These are phyloP conservation scores for Trichoderma sp. DNA, from an alignment of 2,329 filamentous ascomycete species.

Conservation along the genomic window DNA sequence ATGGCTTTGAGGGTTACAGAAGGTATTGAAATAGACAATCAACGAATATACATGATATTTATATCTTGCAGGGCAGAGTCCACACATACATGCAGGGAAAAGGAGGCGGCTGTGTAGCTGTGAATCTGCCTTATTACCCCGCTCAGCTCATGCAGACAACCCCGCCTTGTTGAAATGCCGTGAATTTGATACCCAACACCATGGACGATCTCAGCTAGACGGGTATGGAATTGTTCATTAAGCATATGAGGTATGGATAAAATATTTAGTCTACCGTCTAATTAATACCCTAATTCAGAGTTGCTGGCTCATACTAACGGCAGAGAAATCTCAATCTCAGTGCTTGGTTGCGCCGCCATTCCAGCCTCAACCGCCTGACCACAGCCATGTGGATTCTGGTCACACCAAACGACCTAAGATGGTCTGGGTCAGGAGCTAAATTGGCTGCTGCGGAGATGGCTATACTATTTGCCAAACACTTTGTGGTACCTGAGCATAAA, in stretches of 20 bases:
- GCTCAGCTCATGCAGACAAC: not conserved
- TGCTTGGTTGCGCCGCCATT: not conserved
- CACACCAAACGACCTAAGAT: not conserved
- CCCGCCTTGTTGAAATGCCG: not conserved
- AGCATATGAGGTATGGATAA: not conserved
- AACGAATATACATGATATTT: not conserved
- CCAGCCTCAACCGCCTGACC: not conserved
- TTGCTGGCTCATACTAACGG: not conserved
- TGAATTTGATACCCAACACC: not conserved
- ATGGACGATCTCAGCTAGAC: not conserved
- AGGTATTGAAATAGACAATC: not conserved
- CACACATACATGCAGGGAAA: not conserved
- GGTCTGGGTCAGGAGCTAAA: not conserved
- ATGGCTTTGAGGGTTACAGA: not conserved
- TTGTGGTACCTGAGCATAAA: not conserved
- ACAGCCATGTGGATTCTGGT: not conserved
- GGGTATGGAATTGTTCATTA: not conserved
- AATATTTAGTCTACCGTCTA: not conserved
- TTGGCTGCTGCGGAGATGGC: not conserved
- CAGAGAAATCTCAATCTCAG: not conserved
- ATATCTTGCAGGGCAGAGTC: not conserved
- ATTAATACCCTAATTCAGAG: not conserved
- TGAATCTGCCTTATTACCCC: slow-evolving; percentile 7
- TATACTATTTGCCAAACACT: not conserved
- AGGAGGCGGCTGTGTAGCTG: slow-evolving; percentile 15